Evolutionary conservation across 306 rosid species (phyloP), one percentile per base, ranked within the genome.

Genomic region (Dryas alaskensis): DNA sequence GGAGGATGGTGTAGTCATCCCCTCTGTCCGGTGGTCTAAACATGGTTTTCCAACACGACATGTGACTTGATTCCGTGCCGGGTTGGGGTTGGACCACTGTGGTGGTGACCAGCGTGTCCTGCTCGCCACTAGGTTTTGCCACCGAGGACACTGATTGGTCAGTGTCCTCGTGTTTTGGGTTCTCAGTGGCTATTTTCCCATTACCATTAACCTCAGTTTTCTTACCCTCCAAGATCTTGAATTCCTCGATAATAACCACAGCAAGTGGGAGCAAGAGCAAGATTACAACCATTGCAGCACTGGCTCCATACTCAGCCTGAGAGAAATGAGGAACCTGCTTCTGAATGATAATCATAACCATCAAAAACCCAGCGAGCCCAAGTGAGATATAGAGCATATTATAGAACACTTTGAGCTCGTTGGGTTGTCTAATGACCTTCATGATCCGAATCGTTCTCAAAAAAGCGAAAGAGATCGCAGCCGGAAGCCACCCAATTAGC

Each of bases 341-440:
- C 25, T 87, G 68, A 4, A 85, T 7, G 16, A 87, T 84, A 60
- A 84, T 87, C 87, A 84, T 84, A n/a, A 87, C 43, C 87, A 84
- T 87, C 10, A 87, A 65, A 64, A 84, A 87, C 27, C 91, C 89
- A 9, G 91, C 91, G 1, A 87, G 91, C 5, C 87, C 91, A 10
- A 87, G 91, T 11, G 91, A 87, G 60, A 87, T 78, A 71, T 80
- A 87, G 44, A 87, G 81, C 37, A 87, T 79, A 5, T 81, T 87
- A 49, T 70, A 87, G 66, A 87, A 87, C 61, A 87, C 84, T 10
- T 37, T 70, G 82, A 82, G 52, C 52, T 87, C 91, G 37, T 84
- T 87, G 6, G 75, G 52, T 10, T 61, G 84, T 4, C 71, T 82
- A 16, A 78, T 51, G 22, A 76, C 84, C 72, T 80, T 87, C 73